Conservation (phyloP, 2,329 filamentous ascomycete species). For the Colletotrichum caudatum region DNA sequence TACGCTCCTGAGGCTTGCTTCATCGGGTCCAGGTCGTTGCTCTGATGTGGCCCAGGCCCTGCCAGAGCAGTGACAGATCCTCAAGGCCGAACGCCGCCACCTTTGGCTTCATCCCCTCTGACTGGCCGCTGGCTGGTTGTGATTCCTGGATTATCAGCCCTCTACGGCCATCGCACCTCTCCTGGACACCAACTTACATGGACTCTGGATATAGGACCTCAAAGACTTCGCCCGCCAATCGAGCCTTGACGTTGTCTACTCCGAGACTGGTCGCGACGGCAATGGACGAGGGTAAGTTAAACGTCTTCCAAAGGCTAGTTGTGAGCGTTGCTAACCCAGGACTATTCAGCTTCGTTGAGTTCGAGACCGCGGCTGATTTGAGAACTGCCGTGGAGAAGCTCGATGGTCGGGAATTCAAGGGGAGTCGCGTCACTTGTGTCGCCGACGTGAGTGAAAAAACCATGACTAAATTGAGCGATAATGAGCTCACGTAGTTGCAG, state of each 20-base stretch:
- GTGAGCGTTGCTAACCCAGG: background rate
- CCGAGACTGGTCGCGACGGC: constrained; percentile 91
- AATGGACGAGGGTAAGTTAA: constrained; percentile 86
- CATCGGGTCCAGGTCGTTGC: constrained; percentile 40
- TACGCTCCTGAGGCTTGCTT: constrained; percentile 34
- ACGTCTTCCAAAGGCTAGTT: background rate
- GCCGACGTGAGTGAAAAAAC: constrained; percentile 77
- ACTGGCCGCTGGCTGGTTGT: constrained; percentile 24
- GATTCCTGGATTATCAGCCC: constrained; percentile 31
- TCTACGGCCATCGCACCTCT: constrained; percentile 37
- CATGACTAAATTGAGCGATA: background rate
- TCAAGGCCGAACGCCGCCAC: constrained; percentile 33
- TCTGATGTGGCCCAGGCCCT: constrained; percentile 35
- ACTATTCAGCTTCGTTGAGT: constrained; percentile 87
- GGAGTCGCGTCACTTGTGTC: constrained; percentile 84
- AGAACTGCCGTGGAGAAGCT: constrained; percentile 95
- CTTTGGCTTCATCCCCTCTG: constrained; percentile 4
- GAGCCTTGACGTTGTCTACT: constrained; percentile 97
- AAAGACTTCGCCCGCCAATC: constrained; percentile 99
- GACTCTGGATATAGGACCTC: constrained; percentile 89
- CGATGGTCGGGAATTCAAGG: constrained; percentile 93
- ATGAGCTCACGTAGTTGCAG: constrained; percentile 56
- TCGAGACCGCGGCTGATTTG: constrained; percentile 91
- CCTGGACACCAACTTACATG: constrained; percentile 76
- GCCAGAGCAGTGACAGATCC: constrained; percentile 30